Conservation (phyloP, 495 filamentous ascomycete species). For the Podospora fimiseda region DNA sequence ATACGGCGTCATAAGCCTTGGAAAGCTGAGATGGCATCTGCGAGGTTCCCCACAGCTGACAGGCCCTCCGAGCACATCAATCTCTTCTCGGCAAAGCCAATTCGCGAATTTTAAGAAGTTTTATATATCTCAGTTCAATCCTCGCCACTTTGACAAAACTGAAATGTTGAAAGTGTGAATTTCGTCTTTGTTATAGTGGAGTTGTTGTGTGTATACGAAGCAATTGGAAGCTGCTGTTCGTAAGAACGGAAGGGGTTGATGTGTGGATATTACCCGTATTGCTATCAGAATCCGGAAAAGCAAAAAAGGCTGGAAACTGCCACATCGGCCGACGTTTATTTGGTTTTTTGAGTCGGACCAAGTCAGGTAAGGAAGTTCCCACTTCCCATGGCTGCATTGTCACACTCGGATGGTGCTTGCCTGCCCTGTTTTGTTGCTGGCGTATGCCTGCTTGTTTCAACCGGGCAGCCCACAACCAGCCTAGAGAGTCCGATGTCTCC, state of each 20-base stretch:
- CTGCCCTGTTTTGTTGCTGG: neutral
- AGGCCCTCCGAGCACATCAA: conserved; percentile 4
- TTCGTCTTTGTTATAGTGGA: too few relatives aligned
- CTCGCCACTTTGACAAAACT: too few relatives aligned
- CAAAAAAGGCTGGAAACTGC: too few relatives aligned
- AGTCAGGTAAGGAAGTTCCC: neutral
- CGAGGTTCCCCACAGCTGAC: neutral
- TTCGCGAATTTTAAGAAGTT: neutral
- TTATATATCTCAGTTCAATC: neutral
- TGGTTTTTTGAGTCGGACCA: too few relatives aligned
- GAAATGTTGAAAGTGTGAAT: too few relatives aligned
- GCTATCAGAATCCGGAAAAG: too few relatives aligned
- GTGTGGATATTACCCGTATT: too few relatives aligned
- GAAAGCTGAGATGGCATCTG: conserved; percentile 11
- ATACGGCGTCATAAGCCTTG: conserved; percentile 12
- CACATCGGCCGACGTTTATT: too few relatives aligned
- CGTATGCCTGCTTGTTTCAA: neutral
- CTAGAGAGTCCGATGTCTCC: neutral
- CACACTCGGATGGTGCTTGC: neutral
- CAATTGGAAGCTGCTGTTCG: too few relatives aligned
- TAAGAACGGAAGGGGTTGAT: too few relatives aligned
- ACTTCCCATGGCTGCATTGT: neutral
- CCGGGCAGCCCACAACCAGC: neutral
- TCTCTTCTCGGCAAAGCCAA: neutral
- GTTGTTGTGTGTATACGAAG: too few relatives aligned